Evolutionary conservation across 1,284 basidiomycete species (phyloP).

Genomic region (Neonothopanus nambi): DNA sequence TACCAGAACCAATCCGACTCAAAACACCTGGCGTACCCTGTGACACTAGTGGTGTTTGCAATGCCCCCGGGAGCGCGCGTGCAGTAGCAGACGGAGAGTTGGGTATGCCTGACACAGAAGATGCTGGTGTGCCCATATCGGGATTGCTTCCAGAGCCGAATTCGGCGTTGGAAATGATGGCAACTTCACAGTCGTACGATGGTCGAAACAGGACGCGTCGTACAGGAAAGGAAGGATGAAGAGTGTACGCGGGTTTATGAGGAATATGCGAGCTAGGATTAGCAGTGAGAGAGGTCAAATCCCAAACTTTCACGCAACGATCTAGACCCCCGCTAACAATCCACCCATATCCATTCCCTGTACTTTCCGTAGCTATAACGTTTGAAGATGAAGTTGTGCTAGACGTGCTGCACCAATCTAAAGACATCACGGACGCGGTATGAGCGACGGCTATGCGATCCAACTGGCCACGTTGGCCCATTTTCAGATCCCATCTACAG

Average conservation of each 20-base stretch:
- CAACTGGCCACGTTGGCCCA: constrained; percentile 68
- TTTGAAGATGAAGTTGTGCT: constrained; percentile 12
- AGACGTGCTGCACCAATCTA: constrained; percentile 67
- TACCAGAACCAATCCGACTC: constrained; percentile 2
- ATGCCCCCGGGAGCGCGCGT: constrained; percentile 1
- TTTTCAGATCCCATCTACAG: constrained; percentile 76
- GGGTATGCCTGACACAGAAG: neutral
- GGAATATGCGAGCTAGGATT: constrained; percentile 52
- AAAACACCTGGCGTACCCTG: neutral
- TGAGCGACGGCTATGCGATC: constrained; percentile 82
- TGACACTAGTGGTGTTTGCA: neutral
- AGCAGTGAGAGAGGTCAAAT: constrained; percentile 28
- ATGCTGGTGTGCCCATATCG: constrained; percentile 24
- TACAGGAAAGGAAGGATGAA: constrained; percentile 77
- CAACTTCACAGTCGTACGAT: constrained; percentile 77
- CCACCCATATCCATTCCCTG: constrained; percentile 63
- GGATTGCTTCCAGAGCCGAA: constrained; percentile 42
- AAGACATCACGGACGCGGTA: constrained; percentile 69
- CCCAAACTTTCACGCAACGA: constrained; percentile 72
- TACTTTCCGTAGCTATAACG: constrained; percentile 15
- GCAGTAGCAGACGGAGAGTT: neutral
- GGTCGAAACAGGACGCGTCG: constrained; percentile 81
- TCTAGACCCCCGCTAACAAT: constrained; percentile 83
- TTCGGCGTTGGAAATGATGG: constrained; percentile 68
- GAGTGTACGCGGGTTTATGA: constrained; percentile 65